Percentiles rank a stretch among this genome's conserved stretches.
These are phyloP conservation scores for Neurospora sp. DNA, from an alignment of 495 filamentous ascomycete species.

Conservation along the genomic window DNA sequence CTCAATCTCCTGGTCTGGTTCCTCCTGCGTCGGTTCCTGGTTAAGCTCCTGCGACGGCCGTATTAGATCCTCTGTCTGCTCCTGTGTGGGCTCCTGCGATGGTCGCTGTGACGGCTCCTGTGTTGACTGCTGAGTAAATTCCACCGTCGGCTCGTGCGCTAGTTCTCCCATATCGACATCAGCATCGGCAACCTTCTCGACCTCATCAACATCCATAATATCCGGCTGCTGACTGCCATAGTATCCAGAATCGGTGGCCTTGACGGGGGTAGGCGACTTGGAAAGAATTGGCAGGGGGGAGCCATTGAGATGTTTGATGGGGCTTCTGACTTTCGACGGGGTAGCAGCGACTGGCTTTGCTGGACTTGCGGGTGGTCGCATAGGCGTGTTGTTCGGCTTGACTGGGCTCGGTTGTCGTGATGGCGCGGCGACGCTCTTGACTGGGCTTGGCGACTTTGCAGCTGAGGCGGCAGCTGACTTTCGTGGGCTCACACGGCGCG, in stretches of 20 bases:
- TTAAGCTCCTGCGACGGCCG: neutral
- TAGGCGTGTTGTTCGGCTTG: neutral
- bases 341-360: constrained; percentile 8
- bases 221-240: constrained; percentile 55
- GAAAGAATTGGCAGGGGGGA: constrained; percentile 16
- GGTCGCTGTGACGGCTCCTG: neutral
- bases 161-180: constrained; percentile 13
- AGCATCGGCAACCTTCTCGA: constrained; percentile 10
- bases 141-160: neutral
- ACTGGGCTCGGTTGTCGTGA: neutral
- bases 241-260: constrained; percentile 62
- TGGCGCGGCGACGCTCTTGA: constrained; percentile 2
- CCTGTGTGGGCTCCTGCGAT: neutral
- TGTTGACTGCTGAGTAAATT: neutral
- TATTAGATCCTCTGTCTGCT: neutral
- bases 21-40: neutral
- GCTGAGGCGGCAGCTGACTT: neutral
- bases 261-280: neutral
- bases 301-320: neutral
- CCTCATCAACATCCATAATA: constrained; percentile 21
- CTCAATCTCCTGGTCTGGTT: neutral
- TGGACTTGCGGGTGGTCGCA: constrained; percentile 21
- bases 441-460: constrained; percentile 25
- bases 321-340: constrained; percentile 10
- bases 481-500: neutral